Evolutionary conservation across 2,329 filamentous ascomycete species (phyloP).

Genomic region (Torrubiellomyces zombiae): DNA sequence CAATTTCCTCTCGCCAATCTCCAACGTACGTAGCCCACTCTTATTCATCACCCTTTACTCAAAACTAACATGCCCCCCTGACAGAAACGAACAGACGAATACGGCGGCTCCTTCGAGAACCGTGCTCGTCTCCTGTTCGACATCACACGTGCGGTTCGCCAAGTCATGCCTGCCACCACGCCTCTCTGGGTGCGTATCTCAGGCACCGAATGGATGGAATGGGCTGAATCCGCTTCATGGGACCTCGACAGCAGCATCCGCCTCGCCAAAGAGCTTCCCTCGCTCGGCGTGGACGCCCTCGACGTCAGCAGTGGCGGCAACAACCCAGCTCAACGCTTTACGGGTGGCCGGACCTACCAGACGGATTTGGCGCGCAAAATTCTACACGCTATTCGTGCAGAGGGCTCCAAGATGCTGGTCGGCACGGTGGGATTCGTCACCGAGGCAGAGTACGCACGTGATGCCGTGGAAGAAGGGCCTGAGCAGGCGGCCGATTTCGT

Average conservation of each 20-base stretch:
- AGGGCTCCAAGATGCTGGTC: conserved; percentile 40
- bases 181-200: conserved; percentile 43
- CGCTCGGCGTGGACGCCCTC: conserved; percentile 61
- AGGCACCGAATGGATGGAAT: conserved; percentile 47
- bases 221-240: conserved; percentile 37
- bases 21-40: conserved; percentile 25
- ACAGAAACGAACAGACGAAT: conserved; percentile 41
- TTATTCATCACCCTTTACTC: neutral
- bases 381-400: conserved; percentile 43
- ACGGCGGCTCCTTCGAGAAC: conserved; percentile 51
- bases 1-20: conserved; percentile 44
- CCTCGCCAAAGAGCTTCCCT: conserved; percentile 54
- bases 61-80: conserved; percentile 4
- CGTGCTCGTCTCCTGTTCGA: conserved; percentile 44
- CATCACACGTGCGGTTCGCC: conserved; percentile 31
- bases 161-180: conserved; percentile 33
- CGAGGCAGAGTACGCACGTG: conserved; percentile 48
- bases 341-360: conserved; percentile 53
- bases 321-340: conserved; percentile 42
- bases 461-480: conserved; percentile 30
- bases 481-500: conserved; percentile 44
- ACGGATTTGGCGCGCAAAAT: conserved; percentile 54
- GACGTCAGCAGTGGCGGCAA: conserved; percentile 70
- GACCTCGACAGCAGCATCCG: conserved; percentile 48
- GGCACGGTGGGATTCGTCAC: conserved; percentile 62